Conservation (phyloP, 192 early-diverging fungal genomes). For the Endogone sp. region DNA sequence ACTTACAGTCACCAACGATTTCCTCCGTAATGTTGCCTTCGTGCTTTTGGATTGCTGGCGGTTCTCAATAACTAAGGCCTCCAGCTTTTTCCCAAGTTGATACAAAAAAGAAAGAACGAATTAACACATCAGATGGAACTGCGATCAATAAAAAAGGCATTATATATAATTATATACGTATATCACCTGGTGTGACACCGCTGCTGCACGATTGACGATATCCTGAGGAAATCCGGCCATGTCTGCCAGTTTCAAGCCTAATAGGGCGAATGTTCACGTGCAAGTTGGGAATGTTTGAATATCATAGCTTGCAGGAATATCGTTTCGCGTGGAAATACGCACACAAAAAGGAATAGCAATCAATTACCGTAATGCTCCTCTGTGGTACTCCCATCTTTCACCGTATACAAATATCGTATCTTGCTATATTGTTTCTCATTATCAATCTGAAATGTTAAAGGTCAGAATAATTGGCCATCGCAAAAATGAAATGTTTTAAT, state of each 20-base stretch:
- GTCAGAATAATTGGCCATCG: no score
- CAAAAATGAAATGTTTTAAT: no score
- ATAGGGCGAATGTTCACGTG: no score
- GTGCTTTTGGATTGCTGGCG: slow-evolving; percentile 4
- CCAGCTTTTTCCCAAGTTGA: slow-evolving; percentile 20
- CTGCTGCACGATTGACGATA: slow-evolving; percentile 24
- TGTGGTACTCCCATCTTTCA: slow-evolving; percentile 39
- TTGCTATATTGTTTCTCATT: slow-evolving; percentile 3
- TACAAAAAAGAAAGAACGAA: no score
- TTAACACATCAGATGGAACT: no score
- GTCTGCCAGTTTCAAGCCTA: slow-evolving; percentile 44
- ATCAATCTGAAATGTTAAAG: not conserved
- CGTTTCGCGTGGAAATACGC: no score
- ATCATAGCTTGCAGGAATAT: no score
- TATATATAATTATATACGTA: no score
- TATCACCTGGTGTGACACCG: slow-evolving; percentile 24
- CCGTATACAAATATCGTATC: slow-evolving; percentile 41
- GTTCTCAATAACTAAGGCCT: slow-evolving; percentile 3
- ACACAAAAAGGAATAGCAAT: no score
- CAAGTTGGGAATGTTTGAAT: no score
- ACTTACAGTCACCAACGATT: slow-evolving; percentile 11
- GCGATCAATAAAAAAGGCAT: no score
- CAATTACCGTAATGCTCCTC: slow-evolving; percentile 45
- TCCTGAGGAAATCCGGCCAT: slow-evolving; percentile 24
- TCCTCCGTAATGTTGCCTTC: slow-evolving; percentile 14